Base-by-base conservation (phyloP, 1,284 basidiomycete genomes). In the Microbotryum intermedium region DNA sequence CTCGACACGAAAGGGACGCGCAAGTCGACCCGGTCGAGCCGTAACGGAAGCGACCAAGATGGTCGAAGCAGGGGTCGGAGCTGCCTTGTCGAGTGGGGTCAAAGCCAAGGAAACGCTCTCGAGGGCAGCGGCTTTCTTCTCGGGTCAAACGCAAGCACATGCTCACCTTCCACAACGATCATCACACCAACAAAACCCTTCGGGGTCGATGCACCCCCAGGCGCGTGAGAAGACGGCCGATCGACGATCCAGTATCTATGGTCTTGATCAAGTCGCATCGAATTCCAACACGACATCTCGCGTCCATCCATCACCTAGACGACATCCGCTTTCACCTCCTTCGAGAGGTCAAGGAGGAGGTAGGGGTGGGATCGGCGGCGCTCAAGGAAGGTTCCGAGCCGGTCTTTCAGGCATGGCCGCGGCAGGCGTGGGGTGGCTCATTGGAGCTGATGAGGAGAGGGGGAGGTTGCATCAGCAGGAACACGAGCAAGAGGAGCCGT, bases 371-470 rank as follows among this genome's bases (percentile, higher is more conserved):
- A 50, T n/a, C 78, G 29, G 76, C 78, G 53, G 77, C 78, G 26
- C 71, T 73, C 52, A 71, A 74, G 54, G 78, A 79, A 47, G 70
- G 74, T 45, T 66, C 6, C 79, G 79, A 59, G 74, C 72, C 18
- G 62, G 55, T 18, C 50, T 65, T 55, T 61, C 82, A 49, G 81
- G 84, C 44, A 85, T 82, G 21, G 74, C 91, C 43, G 85, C 86
- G 51, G 84, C 84, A 70, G 89, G 88, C 16, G 85, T 91, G 53
- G 88, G 88, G 9, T 91, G 88, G 88, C 77, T 91, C 30, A 85
- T 91, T 65, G 89, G 88, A 42, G 85, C 84, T 21, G 87, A 90
- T 58, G 74, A 73, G 49, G 52, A 59, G 46, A 43, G 52, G 47
- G 50, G 53, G 47, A 11, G 50, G 13, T 1, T 39, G 34, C 11